Base-by-base conservation (phyloP, 768 basidiomycete species). In the Boletales sp. region DNA sequence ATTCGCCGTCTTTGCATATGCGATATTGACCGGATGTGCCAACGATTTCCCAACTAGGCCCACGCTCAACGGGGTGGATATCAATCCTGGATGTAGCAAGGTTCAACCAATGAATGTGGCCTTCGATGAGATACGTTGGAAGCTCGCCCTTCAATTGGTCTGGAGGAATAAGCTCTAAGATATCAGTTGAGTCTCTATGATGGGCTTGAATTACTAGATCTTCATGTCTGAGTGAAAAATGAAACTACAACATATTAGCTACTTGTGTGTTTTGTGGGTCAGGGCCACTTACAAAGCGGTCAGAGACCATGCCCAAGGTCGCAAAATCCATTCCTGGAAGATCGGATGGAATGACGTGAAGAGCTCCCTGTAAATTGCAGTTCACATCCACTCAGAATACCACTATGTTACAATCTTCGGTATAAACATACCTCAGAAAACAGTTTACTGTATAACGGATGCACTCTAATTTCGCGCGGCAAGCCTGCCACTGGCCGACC, bases 21-120 rank as follows among this genome's bases (percentile, higher is more conserved):
- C 45, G 49, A 19, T 40, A 47, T 7, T n/a, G 18, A 10, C 34
- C 33, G 13, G 50, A 18, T n/a, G 49, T 7, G 14, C 47, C 41
- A 21, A 35, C 35, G 4, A 63, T 46, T 12, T 31, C 30, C 61
- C 61, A 63, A 28, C 2, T 10, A 37, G 21, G 44, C 35, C 5
- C 37, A 15, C 13, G 25, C 44, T 21, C 25, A 45, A 4, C 41
- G 28, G 6, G 49, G 55, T 8, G 46, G 19, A 8, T 45, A 35
- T 48, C 6, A 30, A 33, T 39, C 11, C 3, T 21, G 4, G 18
- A 19, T 0, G 45, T 55, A 8, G 37, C 9, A 1, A 60, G 36
- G 33, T 63, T 52, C 19, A 62, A 51, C 63, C 61, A 65, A 41
- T 63, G 64, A 35, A 43, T 49, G 18, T 55, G 56, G 9, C 33